Conservation (phyloP, 345 rosid species). For the Orychophragmus violaceus region DNA sequence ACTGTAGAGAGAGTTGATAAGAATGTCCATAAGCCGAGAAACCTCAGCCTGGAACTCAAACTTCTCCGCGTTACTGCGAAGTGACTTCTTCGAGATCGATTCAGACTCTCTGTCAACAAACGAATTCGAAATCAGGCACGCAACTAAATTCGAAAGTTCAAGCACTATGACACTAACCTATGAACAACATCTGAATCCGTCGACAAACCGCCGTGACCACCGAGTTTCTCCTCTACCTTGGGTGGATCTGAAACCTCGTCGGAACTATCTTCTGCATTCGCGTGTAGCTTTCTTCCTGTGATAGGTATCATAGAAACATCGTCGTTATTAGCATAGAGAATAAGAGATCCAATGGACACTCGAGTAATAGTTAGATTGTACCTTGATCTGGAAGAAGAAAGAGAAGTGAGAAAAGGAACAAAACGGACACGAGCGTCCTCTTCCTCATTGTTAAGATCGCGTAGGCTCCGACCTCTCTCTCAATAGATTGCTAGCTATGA, state of each 20-base stretch:
- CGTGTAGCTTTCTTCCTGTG: constrained; percentile 68
- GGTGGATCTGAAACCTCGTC: constrained; percentile 70
- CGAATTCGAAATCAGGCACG: no score
- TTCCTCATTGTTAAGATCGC: constrained; percentile 54
- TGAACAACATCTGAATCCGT: constrained; percentile 93
- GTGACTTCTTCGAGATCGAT: constrained; percentile 80
- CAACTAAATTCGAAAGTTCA: no score
- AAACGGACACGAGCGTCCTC: constrained; percentile 79
- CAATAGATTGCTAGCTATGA: background rate
- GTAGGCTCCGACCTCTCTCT: background rate
- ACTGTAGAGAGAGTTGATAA: constrained; percentile 95
- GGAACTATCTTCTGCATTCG: constrained; percentile 64
- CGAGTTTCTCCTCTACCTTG: constrained; percentile 83
- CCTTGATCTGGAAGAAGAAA: constrained; percentile 84
- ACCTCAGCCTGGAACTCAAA: constrained; percentile 99
- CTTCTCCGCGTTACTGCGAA: constrained; percentile 80
- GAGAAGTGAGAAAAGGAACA: constrained; percentile 61
- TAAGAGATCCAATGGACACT: no score
- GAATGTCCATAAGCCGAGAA: constrained; percentile 95
- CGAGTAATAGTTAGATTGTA: no score
- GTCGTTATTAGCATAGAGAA: no score
- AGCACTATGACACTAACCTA: constrained; percentile 55
- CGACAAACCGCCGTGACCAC: constrained; percentile 77
- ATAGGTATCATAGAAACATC: no score
- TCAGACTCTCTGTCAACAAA: constrained; percentile 77